Evolutionary conservation across 2,329 filamentous ascomycete genomes (phyloP), one percentile per base, ranked within the genome.

Genomic region (Calonectria ilicicola): DNA sequence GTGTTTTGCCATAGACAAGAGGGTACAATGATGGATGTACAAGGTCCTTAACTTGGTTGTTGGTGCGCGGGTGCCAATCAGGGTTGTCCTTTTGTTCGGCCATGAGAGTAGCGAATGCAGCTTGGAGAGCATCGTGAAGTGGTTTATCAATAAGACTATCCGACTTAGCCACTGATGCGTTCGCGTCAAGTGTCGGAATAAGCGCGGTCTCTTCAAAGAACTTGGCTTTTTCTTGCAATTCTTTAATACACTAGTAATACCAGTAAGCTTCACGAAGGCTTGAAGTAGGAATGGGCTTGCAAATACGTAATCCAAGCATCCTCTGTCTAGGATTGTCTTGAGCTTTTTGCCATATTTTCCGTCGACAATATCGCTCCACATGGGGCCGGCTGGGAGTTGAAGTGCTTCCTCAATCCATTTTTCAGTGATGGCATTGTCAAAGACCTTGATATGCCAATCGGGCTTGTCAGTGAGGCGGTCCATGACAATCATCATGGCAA

Each of bases 201-300:
- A 87, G 80, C 0, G 81, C 74, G 2, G 82, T 83, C 3, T 81
- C 75, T 40, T 84, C 78, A 62, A 85, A 85, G 35, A 85, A 81
- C 14, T 79, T 75, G 0, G 88, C 87, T 70, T 90, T 90, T 71
- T 82, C 84, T 10, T 82, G 82, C 0, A 90, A 81, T 67, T 90
- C 88, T 10, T 74, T 19, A 17, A 79, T 77, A 19, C 76, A 79
- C 77, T 79, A 27, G 17, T 2, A 29, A 35, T 14, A n/a, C 3
- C 17, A n/a, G 27, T 46, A 3, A 63, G 58, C 38, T 17, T 40
- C n/a, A 23, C 19, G 21, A 19, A 4, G 35, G n/a, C 3, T 26
- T 12, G 0, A 3, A 60, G 10, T 21, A 40, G n/a, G 23, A 29
- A 15, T 32, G 6, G 26, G 27, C 5, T n/a, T 32, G 23, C 29